Evolutionary conservation across 2,329 filamentous ascomycete species (phyloP), one percentile per base, ranked within the genome.

Genomic region (Penicillium sp.): DNA sequence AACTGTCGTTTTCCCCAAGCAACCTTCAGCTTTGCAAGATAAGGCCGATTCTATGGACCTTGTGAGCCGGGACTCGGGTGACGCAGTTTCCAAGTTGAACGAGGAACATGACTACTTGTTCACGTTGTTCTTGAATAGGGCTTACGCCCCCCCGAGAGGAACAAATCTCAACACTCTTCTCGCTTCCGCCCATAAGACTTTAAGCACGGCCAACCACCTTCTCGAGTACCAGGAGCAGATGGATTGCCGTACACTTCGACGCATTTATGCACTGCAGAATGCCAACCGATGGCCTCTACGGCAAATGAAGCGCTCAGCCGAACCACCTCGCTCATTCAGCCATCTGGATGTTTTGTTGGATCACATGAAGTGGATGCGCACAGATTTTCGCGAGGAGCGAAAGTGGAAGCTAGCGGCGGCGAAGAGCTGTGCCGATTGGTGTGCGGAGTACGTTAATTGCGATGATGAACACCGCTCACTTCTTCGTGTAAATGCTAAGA

Each of bases 301-400:
- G 55, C 95, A 99, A 72, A 87, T 93, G 46, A 92, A 96, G 72
- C 89, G 93, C 59, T 91, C 88, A 42, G 84, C 88, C 1, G 95
- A 99, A 75, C 93, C 94, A 4, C 83, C 86, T 4, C 86, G 92
- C 40, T 89, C 89, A 19, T 84, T 86, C 0, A 88, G 89, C 1
- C 94, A 98, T 68, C 91, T 89, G 85, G 95, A 99, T 77, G 84
- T 94, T 55, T 76, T 98, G 58, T 80, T 99, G 35, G 86, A 93
- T 68, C 93, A 99, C 79, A 92, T 94, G 85, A 96, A 93, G 75
- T 98, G 94, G 94, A 96, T 99, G 92, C 87, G 93, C 54, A 97
- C 93, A 1, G 95, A 99, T 76, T 98, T 97, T 71, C 86, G 90
- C 55, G 92, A 97, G 76, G 95, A 98, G 75, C 83, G 92, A 43